Conservation (phyloP, 2,329 filamentous ascomycete genomes). For the Alternaria postmessia region DNA sequence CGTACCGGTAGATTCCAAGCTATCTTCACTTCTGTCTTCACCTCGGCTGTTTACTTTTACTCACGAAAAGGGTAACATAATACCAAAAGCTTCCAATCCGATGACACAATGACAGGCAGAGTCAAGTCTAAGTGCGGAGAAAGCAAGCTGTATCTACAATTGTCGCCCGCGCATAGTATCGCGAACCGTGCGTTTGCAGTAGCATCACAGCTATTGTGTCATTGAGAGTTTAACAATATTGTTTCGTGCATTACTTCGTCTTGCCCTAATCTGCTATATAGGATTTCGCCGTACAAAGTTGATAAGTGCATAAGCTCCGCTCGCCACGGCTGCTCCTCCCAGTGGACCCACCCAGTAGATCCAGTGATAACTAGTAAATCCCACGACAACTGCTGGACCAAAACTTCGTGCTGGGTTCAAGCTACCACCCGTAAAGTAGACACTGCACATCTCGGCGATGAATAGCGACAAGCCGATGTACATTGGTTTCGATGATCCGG, state of each 20-base stretch:
- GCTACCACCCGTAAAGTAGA: slow-evolving; percentile 56
- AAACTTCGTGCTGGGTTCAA: slow-evolving; percentile 58
- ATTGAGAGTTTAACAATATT: background rate
- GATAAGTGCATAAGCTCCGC: slow-evolving; percentile 58
- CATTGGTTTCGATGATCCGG: slow-evolving; percentile 69
- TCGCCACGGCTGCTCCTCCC: slow-evolving; percentile 54
- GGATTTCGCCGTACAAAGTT: slow-evolving; percentile 19
- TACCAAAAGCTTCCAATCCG: no score
- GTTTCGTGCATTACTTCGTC: slow-evolving; percentile 10
- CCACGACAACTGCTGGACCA: slow-evolving; percentile 56
- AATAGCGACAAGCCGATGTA: slow-evolving; percentile 77
- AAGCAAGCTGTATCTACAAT: no score
- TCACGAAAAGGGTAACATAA: no score
- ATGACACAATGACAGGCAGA: no score
- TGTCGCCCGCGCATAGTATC: no score
- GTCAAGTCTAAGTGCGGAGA: no score
- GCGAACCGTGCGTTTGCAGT: background rate
- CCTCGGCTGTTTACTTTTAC: no score
- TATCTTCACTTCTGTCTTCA: no score
- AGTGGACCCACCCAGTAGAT: slow-evolving; percentile 55
- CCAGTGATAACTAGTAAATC: slow-evolving; percentile 45
- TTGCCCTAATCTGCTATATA: background rate
- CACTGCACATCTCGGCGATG: slow-evolving; percentile 62
- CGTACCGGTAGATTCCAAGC: no score
- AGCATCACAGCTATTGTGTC: background rate